phyloP scores from a whole-genome alignment of 192 early-diverging fungal species.

The Haplosporangium gracile region DNA sequence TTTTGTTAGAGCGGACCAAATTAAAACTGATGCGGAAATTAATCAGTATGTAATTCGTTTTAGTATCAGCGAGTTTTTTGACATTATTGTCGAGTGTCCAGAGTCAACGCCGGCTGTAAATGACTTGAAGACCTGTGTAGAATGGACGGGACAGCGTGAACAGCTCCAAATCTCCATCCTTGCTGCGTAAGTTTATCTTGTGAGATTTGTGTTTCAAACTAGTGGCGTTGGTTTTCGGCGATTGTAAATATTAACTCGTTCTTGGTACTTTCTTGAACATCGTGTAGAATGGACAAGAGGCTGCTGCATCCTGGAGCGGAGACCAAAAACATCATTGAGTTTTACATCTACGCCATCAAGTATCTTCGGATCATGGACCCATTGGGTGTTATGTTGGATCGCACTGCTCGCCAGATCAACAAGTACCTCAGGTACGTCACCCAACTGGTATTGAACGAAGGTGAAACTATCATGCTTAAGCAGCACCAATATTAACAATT shows the following conservation, averaged over 20 bases:
- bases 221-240: neutral
- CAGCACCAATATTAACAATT: neutral
- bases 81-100: conserved; percentile 82
- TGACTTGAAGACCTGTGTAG: conserved; percentile 70
- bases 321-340: conserved; percentile 76
- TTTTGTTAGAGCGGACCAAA: neutral
- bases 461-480: neutral
- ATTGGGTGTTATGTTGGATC: conserved; percentile 73
- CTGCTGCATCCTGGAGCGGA: conserved; percentile 81
- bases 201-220: neutral
- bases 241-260: neutral
- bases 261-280: neutral
- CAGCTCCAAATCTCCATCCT: conserved; percentile 43
- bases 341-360: conserved; percentile 79
- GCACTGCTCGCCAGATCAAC: conserved; percentile 70
- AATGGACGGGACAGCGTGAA: conserved; percentile 49
- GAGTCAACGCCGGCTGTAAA: conserved; percentile 69
- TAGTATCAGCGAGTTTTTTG: conserved; percentile 74
- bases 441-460: neutral
- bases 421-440: conserved; percentile 64
- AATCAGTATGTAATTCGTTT: neutral
- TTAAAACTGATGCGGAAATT: neutral
- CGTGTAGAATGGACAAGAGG: conserved; percentile 60
- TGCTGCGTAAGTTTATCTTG: conserved; percentile 25
- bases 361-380: conserved; percentile 79